phyloP scores from a whole-genome alignment of 2,329 filamentous ascomycete species.

The Sporothrix dimorphospora region DNA sequence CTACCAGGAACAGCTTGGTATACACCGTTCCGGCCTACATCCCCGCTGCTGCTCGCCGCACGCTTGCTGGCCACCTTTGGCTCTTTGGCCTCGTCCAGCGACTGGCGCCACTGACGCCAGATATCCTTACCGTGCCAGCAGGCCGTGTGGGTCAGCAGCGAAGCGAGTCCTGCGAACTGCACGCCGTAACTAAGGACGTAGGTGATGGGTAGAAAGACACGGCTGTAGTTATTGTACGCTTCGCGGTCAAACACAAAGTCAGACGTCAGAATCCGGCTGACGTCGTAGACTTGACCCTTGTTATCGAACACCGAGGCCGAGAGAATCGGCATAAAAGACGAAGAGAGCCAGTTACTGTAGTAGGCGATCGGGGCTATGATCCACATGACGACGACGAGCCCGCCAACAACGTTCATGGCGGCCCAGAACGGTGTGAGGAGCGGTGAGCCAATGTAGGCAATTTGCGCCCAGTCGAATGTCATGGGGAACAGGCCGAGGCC shows the following conservation, averaged over 20 bases:
- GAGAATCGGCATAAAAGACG: conserved; percentile 83
- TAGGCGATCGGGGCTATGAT: conserved; percentile 78
- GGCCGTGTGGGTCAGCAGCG: conserved; percentile 76
- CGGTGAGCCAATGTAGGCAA: conserved; percentile 84
- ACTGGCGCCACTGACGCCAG: conserved; percentile 72
- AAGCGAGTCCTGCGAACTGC: conserved; percentile 81
- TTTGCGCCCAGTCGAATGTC: conserved; percentile 90
- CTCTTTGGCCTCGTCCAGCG: conserved; percentile 61
- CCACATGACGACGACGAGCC: conserved; percentile 83
- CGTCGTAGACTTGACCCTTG: conserved; percentile 76
- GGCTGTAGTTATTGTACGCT: conserved; percentile 79
- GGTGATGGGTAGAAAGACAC: conserved; percentile 83
- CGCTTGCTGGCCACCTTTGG: conserved; percentile 13
- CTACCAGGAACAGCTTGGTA: conserved; percentile 29
- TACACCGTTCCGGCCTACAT: not conserved
- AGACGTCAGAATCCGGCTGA: conserved; percentile 74
- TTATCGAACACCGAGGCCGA: conserved; percentile 87
- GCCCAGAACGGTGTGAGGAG: conserved; percentile 85
- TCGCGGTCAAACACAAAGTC: conserved; percentile 78
- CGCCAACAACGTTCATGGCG: conserved; percentile 80
- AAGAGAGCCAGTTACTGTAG: conserved; percentile 78
- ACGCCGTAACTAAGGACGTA: conserved; percentile 86
- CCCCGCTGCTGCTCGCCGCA: not conserved
- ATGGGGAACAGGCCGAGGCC: conserved; percentile 82
- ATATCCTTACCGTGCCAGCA: conserved; percentile 88